Percentiles rank a stretch among this genome's conserved stretches.
Conservation (phyloP, 306 rosid genomes). For the Clitoria ternatea region DNA sequence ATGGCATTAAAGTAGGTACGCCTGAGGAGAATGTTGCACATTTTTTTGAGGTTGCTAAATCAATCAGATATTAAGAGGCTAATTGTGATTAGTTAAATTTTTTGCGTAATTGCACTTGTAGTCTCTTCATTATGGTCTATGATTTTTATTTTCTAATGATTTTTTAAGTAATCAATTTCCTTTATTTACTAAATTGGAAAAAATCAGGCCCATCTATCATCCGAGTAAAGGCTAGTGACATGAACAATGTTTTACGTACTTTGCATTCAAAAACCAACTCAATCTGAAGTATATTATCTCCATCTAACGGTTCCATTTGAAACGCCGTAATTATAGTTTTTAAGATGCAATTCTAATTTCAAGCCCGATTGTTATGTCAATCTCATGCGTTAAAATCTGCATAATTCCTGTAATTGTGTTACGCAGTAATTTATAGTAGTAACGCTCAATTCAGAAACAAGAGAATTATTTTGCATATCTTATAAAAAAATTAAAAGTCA, state of each 20-base stretch:
- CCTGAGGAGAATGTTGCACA: constrained; percentile 72
- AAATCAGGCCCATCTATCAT: background rate
- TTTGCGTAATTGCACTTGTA: background rate
- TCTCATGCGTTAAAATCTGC: too few species aligned
- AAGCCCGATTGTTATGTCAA: too few species aligned
- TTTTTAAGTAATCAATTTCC: background rate
- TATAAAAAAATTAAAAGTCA: too few species aligned
- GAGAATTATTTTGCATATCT: too few species aligned
- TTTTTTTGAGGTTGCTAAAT: constrained; percentile 94
- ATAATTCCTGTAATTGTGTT: too few species aligned
- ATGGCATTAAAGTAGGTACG: constrained; percentile 46
- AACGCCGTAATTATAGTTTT: too few species aligned
- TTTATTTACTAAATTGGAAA: background rate
- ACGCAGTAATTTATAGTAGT: too few species aligned
- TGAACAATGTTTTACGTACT: background rate
- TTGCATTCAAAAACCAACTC: too few species aligned
- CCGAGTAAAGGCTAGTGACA: background rate
- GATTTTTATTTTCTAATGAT: background rate
- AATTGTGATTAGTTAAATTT: background rate
- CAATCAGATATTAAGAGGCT: constrained; percentile 56
- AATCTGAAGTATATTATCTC: too few species aligned
- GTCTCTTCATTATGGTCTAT: background rate
- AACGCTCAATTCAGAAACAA: too few species aligned
- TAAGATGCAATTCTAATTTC: too few species aligned
- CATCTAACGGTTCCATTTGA: too few species aligned